Evolutionary conservation across 2,329 filamentous ascomycete genomes (phyloP).

Genomic region (Fusarium coicis): DNA sequence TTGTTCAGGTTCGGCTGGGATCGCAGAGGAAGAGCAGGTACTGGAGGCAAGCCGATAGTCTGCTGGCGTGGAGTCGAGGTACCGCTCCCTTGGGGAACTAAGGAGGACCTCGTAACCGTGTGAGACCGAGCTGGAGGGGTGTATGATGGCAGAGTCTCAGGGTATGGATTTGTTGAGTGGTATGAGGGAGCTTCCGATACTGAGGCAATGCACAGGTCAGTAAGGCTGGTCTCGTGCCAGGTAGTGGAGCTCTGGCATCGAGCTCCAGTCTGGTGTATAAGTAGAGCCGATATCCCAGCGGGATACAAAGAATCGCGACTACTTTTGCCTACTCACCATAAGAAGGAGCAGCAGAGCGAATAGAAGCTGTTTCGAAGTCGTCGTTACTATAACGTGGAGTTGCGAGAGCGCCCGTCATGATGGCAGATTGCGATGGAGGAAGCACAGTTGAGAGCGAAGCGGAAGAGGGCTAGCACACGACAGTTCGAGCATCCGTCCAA

Average conservation of each 20-base stretch:
- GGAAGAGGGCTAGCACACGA: conserved; percentile 34
- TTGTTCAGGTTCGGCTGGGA: conserved; percentile 58
- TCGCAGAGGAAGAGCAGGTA: conserved; percentile 55
- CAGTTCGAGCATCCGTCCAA: conserved; percentile 41
- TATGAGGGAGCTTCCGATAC: conserved; percentile 74
- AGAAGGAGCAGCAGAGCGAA: conserved; percentile 74
- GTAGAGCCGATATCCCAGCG: not conserved
- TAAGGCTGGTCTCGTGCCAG: conserved; percentile 30
- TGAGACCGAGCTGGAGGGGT: conserved; percentile 50
- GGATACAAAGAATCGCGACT: conserved; percentile 1
- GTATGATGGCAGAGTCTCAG: conserved; percentile 63
- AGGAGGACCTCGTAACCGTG: conserved; percentile 25
- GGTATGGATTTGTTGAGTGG: conserved; percentile 63
- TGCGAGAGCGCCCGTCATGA: conserved; percentile 48
- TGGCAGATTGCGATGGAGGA: conserved; percentile 27
- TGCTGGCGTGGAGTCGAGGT: conserved; percentile 46
- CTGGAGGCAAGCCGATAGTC: conserved; percentile 61
- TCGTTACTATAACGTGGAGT: conserved; percentile 55
- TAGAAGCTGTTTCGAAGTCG: conserved; percentile 75
- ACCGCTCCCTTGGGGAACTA: conserved; percentile 37
- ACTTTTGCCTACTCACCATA: conserved; percentile 62
- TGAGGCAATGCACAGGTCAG: conserved; percentile 45
- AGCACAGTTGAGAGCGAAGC: conserved; percentile 28
- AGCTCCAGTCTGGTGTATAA: conserved; percentile 11
- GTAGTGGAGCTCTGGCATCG: conserved; percentile 7